These are phyloP conservation scores for Fusarium equiseti DNA, from an alignment of 2,329 filamentous ascomycete genomes.

Conservation along the genomic window DNA sequence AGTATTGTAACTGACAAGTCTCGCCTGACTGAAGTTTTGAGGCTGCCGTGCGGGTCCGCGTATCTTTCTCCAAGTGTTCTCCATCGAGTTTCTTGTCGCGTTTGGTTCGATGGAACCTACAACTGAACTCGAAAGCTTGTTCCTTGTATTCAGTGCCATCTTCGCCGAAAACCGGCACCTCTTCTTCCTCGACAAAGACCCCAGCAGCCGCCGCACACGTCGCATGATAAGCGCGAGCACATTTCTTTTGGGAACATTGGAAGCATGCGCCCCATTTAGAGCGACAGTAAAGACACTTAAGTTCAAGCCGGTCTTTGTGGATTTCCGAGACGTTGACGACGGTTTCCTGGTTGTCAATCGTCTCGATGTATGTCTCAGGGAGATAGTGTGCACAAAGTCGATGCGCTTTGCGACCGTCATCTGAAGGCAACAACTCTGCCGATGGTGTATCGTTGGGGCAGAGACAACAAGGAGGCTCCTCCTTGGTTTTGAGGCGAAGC, in stretches of 20 bases:
- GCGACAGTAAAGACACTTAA: constrained; percentile 95
- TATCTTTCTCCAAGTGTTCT: constrained; percentile 76
- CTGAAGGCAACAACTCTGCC: constrained; percentile 85
- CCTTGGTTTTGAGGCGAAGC: constrained; percentile 76
- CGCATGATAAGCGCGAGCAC: constrained; percentile 91
- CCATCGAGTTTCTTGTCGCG: constrained; percentile 80
- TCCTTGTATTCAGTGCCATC: constrained; percentile 94
- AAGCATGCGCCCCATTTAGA: constrained; percentile 97
- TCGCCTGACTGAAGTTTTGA: constrained; percentile 77
- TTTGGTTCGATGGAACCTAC: constrained; percentile 92
- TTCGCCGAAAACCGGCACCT: constrained; percentile 87
- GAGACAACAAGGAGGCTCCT: constrained; percentile 85
- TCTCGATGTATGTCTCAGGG: constrained; percentile 89
- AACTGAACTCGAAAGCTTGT: constrained; percentile 91
- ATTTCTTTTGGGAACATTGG: constrained; percentile 96
- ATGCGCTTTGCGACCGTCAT: constrained; percentile 89
- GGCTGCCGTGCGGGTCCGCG: constrained; percentile 76
- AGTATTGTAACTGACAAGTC: constrained; percentile 87
- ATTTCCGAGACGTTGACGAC: constrained; percentile 85
- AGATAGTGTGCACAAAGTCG: constrained; percentile 90
- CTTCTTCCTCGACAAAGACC: constrained; percentile 88
- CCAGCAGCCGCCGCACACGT: constrained; percentile 94
- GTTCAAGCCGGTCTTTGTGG: constrained; percentile 85
- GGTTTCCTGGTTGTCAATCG: constrained; percentile 75
- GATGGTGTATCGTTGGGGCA: constrained; percentile 91